Evolutionary conservation across 176 grass and related monocot genomes (phyloP).

Genomic region (Oryza brachyantha): DNA sequence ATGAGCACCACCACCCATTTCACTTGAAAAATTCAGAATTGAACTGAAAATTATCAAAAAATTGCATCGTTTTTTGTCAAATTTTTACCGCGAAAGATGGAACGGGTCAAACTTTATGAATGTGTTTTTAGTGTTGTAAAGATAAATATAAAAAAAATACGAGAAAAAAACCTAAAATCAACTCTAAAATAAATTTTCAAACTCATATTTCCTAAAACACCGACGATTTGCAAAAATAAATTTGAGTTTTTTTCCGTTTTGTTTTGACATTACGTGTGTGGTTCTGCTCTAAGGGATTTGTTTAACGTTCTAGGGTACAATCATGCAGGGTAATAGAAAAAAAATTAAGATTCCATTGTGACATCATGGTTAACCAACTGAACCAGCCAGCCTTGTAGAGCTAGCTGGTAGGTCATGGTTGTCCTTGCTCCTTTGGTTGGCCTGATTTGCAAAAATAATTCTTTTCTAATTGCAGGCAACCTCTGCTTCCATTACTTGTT

Average conservation of each 20-base stretch:
- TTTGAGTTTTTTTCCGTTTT: no score
- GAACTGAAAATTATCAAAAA: not conserved
- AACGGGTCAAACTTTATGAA: no score
- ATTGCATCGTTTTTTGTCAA: not conserved
- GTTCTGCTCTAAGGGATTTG: not conserved
- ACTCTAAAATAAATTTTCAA: no score
- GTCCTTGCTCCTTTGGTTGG: slow-evolving; percentile 6
- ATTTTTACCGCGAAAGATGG: not conserved
- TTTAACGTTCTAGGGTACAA: not conserved
- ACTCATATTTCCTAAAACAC: no score
- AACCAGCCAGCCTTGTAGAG: slow-evolving; percentile 5
- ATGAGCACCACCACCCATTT: not conserved
- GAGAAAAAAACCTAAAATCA: no score
- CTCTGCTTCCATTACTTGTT: not conserved
- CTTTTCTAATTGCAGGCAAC: not conserved
- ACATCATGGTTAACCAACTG: slow-evolving; percentile 19
- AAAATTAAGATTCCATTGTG: slow-evolving; percentile 12
- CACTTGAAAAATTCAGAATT: not conserved
- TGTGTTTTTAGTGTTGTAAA: no score
- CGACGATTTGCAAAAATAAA: no score
- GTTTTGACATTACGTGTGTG: slow-evolving; percentile 3
- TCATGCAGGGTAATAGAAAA: not conserved
- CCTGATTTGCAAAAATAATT: not conserved
- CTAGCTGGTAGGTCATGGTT: slow-evolving; percentile 6
- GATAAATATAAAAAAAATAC: no score